Percentiles rank a stretch among this genome's conserved stretches.
These are phyloP conservation scores for Xylaria acuta DNA, from an alignment of 495 filamentous ascomycete species.

Conservation along the genomic window DNA sequence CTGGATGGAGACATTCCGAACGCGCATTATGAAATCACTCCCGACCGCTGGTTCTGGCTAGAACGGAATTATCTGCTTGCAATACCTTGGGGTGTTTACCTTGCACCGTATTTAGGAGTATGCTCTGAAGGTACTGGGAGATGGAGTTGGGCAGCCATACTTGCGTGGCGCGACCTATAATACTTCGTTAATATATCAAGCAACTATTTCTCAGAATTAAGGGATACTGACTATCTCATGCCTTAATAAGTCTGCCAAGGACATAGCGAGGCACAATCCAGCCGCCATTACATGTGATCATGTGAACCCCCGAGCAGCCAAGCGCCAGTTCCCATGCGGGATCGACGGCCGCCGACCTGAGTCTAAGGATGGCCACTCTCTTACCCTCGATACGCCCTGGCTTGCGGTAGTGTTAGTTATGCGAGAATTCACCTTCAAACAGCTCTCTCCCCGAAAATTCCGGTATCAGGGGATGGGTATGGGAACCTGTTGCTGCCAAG, in stretches of 20 bases:
- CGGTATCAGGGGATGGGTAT: conserved; percentile 34
- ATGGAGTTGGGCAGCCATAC: conserved; percentile 30
- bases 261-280: conserved; percentile 36
- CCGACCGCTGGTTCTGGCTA: conserved; percentile 32
- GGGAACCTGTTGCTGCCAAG: conserved; percentile 40
- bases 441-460: conserved; percentile 35
- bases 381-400: conserved; percentile 37
- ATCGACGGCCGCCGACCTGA: conserved; percentile 41
- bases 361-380: conserved; percentile 39
- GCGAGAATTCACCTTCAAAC: conserved; percentile 32
- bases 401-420: conserved; percentile 41
- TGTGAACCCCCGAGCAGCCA: conserved; percentile 28
- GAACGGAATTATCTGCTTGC: conserved; percentile 30
- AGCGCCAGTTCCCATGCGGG: conserved; percentile 32
- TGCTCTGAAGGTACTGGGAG: conserved; percentile 27
- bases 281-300: conserved; percentile 32
- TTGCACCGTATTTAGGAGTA: conserved; percentile 28
- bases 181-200: not conserved
- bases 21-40: conserved; percentile 32
- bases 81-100: conserved; percentile 21
- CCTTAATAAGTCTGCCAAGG: conserved; percentile 32
- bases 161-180: conserved; percentile 25
- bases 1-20: conserved; percentile 28
- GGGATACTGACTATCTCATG: conserved; percentile 28
- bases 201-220: not conserved